Conservation (phyloP, 176 grass and related monocot genomes). For the Aegilops bicornis region DNA sequence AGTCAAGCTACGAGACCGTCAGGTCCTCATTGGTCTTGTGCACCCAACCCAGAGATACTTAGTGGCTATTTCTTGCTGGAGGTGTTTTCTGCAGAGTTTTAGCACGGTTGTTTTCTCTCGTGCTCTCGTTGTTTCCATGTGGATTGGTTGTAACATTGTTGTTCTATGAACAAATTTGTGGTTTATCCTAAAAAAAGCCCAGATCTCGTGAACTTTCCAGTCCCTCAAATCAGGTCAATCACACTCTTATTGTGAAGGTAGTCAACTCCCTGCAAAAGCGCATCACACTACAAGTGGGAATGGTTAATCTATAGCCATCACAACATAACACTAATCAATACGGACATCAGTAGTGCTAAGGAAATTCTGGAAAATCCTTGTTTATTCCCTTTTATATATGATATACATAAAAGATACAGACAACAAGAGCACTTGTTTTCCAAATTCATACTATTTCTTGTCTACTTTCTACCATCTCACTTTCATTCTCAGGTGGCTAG, state of each 20-base stretch:
- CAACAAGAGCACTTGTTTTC: background rate
- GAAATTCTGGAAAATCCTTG: background rate
- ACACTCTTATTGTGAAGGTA: too few relatives aligned
- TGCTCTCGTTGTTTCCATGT: too few relatives aligned
- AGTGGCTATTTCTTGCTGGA: too few relatives aligned
- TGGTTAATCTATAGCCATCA: background rate
- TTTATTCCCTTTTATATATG: too few relatives aligned
- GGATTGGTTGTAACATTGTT: too few relatives aligned
- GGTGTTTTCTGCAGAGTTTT: too few relatives aligned
- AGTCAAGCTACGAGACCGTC: conserved; percentile 73
- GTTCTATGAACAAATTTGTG: too few relatives aligned
- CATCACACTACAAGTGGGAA: background rate
- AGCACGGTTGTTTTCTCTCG: too few relatives aligned
- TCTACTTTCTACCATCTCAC: background rate
- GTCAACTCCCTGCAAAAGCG: conserved; percentile 47
- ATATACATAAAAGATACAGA: background rate
- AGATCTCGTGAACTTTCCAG: conserved; percentile 45
- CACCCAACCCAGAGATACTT: conserved; percentile 57
- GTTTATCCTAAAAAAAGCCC: too few relatives aligned
- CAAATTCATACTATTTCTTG: background rate
- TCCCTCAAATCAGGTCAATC: too few relatives aligned
- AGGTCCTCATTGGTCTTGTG: conserved; percentile 80
- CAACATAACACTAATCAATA: background rate
- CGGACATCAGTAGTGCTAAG: background rate
- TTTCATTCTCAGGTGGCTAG: conserved; percentile 10